Percentiles rank a stretch among this genome's conserved stretches.
Evolutionary conservation across 768 basidiomycete species (phyloP).

Genomic region (Suillus brevipes): DNA sequence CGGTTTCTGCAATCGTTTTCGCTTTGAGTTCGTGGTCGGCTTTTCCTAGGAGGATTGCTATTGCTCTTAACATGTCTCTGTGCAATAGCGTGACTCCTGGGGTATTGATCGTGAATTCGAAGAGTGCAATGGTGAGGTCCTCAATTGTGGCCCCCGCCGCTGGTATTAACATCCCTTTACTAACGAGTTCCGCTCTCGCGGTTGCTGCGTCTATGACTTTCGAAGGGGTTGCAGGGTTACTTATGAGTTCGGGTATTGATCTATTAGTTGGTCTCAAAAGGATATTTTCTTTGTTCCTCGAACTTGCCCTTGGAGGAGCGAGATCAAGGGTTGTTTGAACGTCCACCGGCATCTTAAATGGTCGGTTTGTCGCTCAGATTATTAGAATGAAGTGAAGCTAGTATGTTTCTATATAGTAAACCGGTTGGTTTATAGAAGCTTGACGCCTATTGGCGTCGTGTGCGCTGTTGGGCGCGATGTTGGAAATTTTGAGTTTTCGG

Average conservation of each 20-base stretch:
- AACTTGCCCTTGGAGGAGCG: neutral
- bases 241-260: neutral
- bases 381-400: neutral
- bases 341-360: neutral
- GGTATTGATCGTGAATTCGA: neutral
- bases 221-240: neutral
- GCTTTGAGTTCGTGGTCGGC: neutral
- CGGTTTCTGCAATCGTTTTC: neutral
- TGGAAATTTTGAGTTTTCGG: neutral
- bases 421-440: neutral
- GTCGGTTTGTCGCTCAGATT: too few relatives aligned
- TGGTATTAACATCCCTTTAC: neutral
- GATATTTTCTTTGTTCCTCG: neutral
- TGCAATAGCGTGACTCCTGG: neutral
- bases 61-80: neutral
- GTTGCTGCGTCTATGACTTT: neutral
- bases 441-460: neutral
- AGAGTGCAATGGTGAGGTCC: neutral
- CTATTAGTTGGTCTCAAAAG: neutral
- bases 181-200: neutral
- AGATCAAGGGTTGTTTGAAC: neutral
- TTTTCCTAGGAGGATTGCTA: neutral
- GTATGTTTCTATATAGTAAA: neutral
- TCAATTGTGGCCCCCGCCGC: neutral
- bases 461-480: neutral